Conservation (phyloP, 129 eudicot genomes). For the Artemisia argyi region DNA sequence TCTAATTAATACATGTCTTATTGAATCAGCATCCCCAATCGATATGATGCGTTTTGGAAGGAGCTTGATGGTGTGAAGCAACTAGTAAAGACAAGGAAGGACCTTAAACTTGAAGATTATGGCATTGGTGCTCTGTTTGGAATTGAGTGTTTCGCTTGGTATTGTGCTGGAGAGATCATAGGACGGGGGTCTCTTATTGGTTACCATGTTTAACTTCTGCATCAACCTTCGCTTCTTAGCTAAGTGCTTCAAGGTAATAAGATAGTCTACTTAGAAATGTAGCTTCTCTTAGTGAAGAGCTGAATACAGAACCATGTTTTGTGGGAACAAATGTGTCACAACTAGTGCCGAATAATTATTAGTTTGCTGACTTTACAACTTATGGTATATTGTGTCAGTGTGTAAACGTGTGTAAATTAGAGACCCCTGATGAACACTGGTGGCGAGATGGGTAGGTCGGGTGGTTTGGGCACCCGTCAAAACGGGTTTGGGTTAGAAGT, state of each 20-base stretch:
- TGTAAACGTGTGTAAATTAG: neutral
- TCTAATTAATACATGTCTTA: neutral
- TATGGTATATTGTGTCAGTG: neutral
- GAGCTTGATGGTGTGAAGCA: slow-evolving; percentile 38
- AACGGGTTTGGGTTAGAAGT: neutral
- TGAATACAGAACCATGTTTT: neutral
- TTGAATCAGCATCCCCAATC: slow-evolving; percentile 40
- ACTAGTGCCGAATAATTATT: slow-evolving; percentile 22
- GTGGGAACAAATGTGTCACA: neutral
- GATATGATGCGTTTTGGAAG: slow-evolving; percentile 42
- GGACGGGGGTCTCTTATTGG: slow-evolving; percentile 65
- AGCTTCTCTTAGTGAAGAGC: slow-evolving; percentile 11
- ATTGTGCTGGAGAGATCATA: slow-evolving; percentile 52
- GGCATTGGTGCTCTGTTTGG: slow-evolving; percentile 62
- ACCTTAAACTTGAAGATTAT: slow-evolving; percentile 50
- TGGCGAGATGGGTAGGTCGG: neutral
- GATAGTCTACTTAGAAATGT: slow-evolving; percentile 28
- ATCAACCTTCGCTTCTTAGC: slow-evolving; percentile 5
- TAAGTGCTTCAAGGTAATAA: slow-evolving; percentile 11
- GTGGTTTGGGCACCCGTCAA: neutral
- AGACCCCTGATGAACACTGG: no score
- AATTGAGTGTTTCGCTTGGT: slow-evolving; percentile 66
- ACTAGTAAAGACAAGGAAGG: slow-evolving; percentile 36
- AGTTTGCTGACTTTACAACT: neutral
- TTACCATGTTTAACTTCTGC: slow-evolving; percentile 40